phyloP scores from a whole-genome alignment of 2,329 filamentous ascomycete species.

The Monosporascus cannonballus region DNA sequence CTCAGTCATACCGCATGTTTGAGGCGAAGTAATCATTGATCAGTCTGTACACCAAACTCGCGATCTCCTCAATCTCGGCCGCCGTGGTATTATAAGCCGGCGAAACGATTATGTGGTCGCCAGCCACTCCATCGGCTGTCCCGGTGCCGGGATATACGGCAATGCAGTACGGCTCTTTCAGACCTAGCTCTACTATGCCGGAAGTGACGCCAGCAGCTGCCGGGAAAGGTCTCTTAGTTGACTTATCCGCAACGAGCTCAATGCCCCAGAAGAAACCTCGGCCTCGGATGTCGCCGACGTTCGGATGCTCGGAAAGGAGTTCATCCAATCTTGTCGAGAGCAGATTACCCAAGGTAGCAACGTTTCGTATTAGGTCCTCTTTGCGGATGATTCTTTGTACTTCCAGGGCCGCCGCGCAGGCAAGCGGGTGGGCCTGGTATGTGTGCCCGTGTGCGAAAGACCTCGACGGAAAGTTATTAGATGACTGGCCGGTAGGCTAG shows the following conservation, averaged over 20 bases:
- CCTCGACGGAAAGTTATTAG: constrained; percentile 17
- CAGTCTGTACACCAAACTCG: constrained; percentile 42
- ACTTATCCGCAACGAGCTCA: constrained; percentile 37
- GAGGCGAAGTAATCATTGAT: constrained; percentile 42
- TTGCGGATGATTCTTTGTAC: constrained; percentile 32
- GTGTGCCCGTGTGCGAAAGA: constrained; percentile 54
- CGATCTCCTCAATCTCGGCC: constrained; percentile 51
- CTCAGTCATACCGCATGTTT: no score
- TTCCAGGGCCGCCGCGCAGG: constrained; percentile 31
- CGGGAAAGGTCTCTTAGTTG: constrained; percentile 30
- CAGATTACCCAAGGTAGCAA: constrained; percentile 22
- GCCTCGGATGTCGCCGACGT: constrained; percentile 35
- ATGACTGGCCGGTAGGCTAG: not conserved
- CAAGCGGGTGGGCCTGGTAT: constrained; percentile 36
- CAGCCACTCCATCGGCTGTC: constrained; percentile 45
- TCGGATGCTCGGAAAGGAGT: constrained; percentile 21
- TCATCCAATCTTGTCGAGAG: constrained; percentile 22
- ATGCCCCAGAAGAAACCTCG: constrained; percentile 40
- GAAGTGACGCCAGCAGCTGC: constrained; percentile 8
- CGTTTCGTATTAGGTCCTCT: constrained; percentile 28
- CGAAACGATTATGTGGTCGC: constrained; percentile 65
- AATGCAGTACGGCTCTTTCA: constrained; percentile 14
- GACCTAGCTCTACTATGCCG: constrained; percentile 9
- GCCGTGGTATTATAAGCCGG: constrained; percentile 61
- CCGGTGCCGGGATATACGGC: constrained; percentile 48